These are phyloP conservation scores for Asclepias syriaca DNA, from an alignment of 257 asterid species.

Conservation along the genomic window DNA sequence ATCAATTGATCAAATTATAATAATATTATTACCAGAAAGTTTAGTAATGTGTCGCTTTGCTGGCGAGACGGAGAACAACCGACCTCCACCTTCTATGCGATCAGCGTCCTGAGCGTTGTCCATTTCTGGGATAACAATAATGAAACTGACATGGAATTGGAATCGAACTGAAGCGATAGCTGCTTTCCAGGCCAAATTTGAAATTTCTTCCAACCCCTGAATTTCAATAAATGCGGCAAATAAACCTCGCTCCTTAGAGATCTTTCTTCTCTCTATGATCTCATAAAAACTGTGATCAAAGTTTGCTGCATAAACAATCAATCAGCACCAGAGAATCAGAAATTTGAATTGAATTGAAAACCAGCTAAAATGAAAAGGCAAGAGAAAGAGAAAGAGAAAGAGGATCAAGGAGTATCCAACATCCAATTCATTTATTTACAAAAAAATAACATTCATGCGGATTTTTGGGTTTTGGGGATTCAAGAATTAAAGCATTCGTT, in stretches of 20 bases:
- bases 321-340: neutral
- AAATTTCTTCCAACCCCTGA: slow-evolving; percentile 4
- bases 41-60: slow-evolving; percentile 1
- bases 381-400: neutral
- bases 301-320: neutral
- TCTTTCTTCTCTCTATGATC: slow-evolving; percentile 9
- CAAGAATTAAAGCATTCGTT: neutral
- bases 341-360: neutral
- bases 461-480: neutral
- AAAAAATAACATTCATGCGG: neutral
- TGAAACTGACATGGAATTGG: slow-evolving; percentile 24
- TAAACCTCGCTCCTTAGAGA: neutral
- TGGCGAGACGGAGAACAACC: slow-evolving; percentile 1
- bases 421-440: neutral
- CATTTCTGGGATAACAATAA: slow-evolving; percentile 20
- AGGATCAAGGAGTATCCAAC: neutral
- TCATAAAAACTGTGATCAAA: neutral
- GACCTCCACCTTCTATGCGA: slow-evolving; percentile 6
- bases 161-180: slow-evolving; percentile 20
- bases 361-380: neutral
- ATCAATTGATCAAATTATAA: neutral
- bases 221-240: slow-evolving; percentile 10
- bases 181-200: slow-evolving; percentile 10
- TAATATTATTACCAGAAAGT: neutral
- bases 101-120: slow-evolving; percentile 23